Evolutionary conservation across 2,329 filamentous ascomycete genomes (phyloP).

Genomic region (Microcera coccophila): DNA sequence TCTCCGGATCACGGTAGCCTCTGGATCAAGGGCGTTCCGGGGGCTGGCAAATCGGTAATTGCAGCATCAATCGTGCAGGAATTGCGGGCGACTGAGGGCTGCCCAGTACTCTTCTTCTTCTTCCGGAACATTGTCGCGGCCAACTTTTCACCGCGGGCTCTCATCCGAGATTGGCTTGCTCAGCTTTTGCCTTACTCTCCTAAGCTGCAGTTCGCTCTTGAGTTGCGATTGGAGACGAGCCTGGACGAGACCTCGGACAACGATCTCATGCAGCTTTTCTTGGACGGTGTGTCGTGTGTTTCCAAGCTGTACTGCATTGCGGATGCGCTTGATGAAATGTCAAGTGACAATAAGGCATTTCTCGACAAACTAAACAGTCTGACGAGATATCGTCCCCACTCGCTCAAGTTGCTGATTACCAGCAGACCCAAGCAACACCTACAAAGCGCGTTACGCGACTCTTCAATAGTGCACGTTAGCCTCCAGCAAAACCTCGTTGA

Average conservation of each 20-base stretch:
- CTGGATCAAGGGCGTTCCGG: conserved; percentile 31
- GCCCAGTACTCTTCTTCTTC: conserved; percentile 36
- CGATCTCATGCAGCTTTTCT: conserved; percentile 2
- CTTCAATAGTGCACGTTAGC: conserved; percentile 27
- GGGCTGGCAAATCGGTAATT: conserved; percentile 36
- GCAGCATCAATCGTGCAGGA: conserved; percentile 25
- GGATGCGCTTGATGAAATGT: conserved; percentile 47
- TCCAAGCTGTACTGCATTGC: conserved; percentile 36
- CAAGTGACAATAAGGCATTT: conserved; percentile 30
- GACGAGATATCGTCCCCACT: conserved; percentile 25
- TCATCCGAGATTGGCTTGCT: conserved; percentile 34
- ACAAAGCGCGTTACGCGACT: conserved; percentile 27
- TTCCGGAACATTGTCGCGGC: conserved; percentile 37
- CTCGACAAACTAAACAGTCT: conserved; percentile 31
- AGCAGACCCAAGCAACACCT: conserved; percentile 35
- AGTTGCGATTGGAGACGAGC: conserved; percentile 6
- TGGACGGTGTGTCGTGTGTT: not conserved
- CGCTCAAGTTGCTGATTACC: conserved; percentile 41
- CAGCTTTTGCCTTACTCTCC: conserved; percentile 32
- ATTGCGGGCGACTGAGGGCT: not conserved
- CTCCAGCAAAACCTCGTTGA: conserved; percentile 36
- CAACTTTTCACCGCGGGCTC: conserved; percentile 28
- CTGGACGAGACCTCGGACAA: conserved; percentile 1
- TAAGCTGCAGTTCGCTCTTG: conserved; percentile 24
- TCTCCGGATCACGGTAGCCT: conserved; percentile 3